Conservation (phyloP, 2,329 filamentous ascomycete genomes). For the Curvularia sp. region DNA sequence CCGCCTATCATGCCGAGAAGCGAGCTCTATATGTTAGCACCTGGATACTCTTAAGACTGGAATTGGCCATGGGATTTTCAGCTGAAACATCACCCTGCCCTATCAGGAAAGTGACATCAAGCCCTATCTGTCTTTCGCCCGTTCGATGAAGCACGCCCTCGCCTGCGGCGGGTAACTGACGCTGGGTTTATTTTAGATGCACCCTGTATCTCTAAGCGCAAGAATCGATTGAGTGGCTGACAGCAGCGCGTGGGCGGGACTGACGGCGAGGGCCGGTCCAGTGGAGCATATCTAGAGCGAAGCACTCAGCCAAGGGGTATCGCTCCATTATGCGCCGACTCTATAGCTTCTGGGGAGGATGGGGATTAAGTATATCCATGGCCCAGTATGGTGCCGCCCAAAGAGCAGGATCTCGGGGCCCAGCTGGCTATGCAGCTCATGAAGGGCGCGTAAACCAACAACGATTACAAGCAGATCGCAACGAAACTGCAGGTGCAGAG, state of each 20-base stretch:
- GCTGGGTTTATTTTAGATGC: not conserved
- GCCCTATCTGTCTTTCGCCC: conserved; percentile 4
- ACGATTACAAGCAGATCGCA: not conserved
- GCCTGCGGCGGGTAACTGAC: not conserved
- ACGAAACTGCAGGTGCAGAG: not conserved
- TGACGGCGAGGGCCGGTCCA: conserved; percentile 12
- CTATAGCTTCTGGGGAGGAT: conserved; percentile 8
- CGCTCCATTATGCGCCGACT: conserved; percentile 13
- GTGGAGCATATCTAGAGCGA: conserved; percentile 9
- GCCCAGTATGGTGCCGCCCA: conserved; percentile 2
- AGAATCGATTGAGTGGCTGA: conserved; percentile 15
- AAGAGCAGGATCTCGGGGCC: not conserved
- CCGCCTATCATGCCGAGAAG: not conserved
- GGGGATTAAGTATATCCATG: conserved; percentile 16
- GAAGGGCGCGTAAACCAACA: conserved; percentile 8
- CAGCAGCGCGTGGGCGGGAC: conserved; percentile 16
- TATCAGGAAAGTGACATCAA: conserved; percentile 23
- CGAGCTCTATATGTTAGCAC: conserved; percentile 1
- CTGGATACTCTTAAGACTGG: not conserved
- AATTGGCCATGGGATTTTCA: conserved; percentile 16
- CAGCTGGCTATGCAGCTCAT: conserved; percentile 7
- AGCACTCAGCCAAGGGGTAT: conserved; percentile 6
- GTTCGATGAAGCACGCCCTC: conserved; percentile 4
- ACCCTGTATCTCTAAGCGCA: not conserved
- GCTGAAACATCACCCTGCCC: conserved; percentile 15